These are phyloP conservation scores for Citrus maxima DNA, from an alignment of 345 rosid species.

Conservation along the genomic window DNA sequence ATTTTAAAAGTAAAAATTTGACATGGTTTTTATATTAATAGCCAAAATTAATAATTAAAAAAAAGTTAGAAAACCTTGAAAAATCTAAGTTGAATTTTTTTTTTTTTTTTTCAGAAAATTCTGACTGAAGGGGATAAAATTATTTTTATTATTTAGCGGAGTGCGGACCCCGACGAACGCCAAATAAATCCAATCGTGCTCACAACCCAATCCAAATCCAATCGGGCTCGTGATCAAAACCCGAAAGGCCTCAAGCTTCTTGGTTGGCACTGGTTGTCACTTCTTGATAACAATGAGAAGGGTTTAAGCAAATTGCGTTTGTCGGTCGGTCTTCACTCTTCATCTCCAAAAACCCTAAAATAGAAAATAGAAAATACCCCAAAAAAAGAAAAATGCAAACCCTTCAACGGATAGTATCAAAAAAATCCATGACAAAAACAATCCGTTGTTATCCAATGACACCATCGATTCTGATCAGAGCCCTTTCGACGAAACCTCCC, in stretches of 20 bases:
- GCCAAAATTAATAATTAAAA: no score
- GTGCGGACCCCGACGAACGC: neutral
- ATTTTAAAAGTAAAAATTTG: no score
- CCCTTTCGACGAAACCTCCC: conserved; percentile 33
- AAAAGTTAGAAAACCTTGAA: no score
- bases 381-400: conserved; percentile 25
- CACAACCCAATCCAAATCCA: neutral
- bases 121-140: neutral
- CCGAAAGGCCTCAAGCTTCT: no score
- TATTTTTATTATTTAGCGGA: no score
- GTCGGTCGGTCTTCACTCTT: neutral
- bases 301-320: neutral
- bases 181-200: neutral
- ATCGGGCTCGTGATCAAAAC: neutral
- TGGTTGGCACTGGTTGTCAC: no score
- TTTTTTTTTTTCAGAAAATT: no score
- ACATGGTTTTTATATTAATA: no score
- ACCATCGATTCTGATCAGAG: conserved; percentile 10
- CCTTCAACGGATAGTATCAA: conserved; percentile 22
- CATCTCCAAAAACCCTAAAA: neutral
- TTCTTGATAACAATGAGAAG: neutral
- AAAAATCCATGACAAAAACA: conserved; percentile 13
- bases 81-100: neutral
- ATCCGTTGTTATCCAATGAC: conserved; percentile 1
- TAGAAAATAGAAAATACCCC: neutral